Percentiles rank a stretch among this genome's conserved stretches.
Conservation (phyloP, 2,329 filamentous ascomycete genomes). For the Monilinia polystroma region DNA sequence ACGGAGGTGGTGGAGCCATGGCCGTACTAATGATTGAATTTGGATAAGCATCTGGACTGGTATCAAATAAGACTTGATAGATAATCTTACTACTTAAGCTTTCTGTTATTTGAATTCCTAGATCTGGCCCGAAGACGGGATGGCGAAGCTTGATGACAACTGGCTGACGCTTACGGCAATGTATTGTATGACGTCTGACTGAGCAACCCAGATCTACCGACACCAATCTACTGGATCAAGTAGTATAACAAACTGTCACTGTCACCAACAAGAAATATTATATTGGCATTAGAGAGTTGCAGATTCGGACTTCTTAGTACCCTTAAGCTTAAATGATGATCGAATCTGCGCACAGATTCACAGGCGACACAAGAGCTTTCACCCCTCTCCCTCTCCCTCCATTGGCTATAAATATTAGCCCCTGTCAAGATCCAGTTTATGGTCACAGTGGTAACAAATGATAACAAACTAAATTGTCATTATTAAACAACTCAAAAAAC, state of each 20-base stretch:
- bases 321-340: too few relatives aligned
- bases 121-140: background rate
- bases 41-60: background rate
- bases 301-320: background rate
- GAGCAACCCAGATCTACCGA: background rate
- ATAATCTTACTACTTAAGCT: background rate
- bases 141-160: background rate
- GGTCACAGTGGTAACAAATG: too few relatives aligned
- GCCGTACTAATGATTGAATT: background rate
- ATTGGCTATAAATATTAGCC: too few relatives aligned
- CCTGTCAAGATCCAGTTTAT: too few relatives aligned
- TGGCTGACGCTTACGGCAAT: background rate
- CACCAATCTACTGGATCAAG: background rate
- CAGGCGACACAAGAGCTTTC: too few relatives aligned
- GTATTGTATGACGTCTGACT: background rate
- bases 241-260: background rate
- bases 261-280: background rate
- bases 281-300: background rate
- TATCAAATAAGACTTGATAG: too few relatives aligned
- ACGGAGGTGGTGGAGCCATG: slow-evolving; percentile 2
- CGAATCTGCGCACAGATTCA: too few relatives aligned
- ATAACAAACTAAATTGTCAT: too few relatives aligned
- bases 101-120: background rate
- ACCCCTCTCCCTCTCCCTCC: too few relatives aligned
- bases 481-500: too few relatives aligned